Evolutionary conservation across 225 moss, liverwort and hornwort species (phyloP).

Genomic region (Thuidium tamariscinum): DNA sequence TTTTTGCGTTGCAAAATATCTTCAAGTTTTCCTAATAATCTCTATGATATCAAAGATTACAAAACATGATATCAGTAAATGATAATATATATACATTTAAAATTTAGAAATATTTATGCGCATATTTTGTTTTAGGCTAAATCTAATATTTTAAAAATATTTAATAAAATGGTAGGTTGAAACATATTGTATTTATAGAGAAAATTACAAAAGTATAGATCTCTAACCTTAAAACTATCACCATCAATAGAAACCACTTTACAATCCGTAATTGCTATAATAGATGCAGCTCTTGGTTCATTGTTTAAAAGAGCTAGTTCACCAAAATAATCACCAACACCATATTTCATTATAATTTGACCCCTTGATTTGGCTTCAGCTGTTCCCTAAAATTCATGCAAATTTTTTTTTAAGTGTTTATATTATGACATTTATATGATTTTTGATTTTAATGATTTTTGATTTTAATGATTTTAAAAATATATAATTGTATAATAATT

Average conservation of each 20-base stretch:
- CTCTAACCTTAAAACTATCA: constrained; percentile 71
- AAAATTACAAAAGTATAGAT: rapidly evolving
- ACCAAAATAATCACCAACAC: constrained; percentile 86
- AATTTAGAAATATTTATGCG: no score
- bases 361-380: constrained; percentile 66
- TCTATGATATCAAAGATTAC: constrained; percentile 7
- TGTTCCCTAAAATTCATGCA: constrained; percentile 20
- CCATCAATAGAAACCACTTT: constrained; percentile 65
- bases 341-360: constrained; percentile 62
- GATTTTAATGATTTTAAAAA: no score
- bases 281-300: constrained; percentile 70
- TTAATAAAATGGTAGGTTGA: background rate
- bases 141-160: no score
- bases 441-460: background rate
- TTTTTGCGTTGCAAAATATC: constrained; percentile 79
- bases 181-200: rapidly evolving
- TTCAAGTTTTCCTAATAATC: constrained; percentile 78
- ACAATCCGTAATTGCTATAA: constrained; percentile 54
- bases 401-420: background rate
- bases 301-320: constrained; percentile 80
- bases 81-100: no score
- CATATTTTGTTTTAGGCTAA: background rate
- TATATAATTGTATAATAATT: no score
- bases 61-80: background rate
- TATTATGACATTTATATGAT: no score